Conservation (phyloP, 1,139 yeast genomes). For the Tardiomyces blankii region DNA sequence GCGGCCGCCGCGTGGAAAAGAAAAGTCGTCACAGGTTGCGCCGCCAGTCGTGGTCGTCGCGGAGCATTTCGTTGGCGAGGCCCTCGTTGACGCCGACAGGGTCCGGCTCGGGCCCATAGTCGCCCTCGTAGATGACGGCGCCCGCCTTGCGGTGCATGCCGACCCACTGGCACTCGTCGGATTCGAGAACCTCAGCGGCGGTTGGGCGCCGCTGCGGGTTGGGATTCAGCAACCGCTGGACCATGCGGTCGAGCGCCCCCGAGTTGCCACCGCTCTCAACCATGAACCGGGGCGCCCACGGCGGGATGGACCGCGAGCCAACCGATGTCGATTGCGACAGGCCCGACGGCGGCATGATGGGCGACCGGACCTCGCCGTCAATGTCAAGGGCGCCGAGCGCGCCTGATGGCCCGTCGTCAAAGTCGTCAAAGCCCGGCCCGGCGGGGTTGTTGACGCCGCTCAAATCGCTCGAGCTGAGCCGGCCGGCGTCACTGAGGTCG, state of each 20-base stretch:
- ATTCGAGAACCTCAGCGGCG: constrained; percentile 54
- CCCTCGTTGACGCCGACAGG: neutral
- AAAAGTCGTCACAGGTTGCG: neutral
- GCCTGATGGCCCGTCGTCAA: constrained; percentile 6
- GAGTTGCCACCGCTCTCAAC: constrained; percentile 62
- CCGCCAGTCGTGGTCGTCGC: neutral
- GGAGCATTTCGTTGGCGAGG: neutral
- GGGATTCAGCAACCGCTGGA: constrained; percentile 84
- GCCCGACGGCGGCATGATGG: neutral
- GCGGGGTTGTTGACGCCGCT: constrained; percentile 9
- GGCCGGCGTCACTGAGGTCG: constrained; percentile 91
- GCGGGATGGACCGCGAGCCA: constrained; percentile 25
- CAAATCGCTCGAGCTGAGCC: constrained; percentile 60
- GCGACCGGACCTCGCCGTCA: neutral
- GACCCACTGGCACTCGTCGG: constrained; percentile 67
- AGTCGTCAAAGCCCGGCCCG: constrained; percentile 21
- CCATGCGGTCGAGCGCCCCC: constrained; percentile 65
- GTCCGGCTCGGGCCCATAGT: constrained; percentile 70
- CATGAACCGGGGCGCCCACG: constrained; percentile 86
- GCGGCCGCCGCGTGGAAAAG: too few relatives aligned
- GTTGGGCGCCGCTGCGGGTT: constrained; percentile 75
- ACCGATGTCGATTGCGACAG: neutral
- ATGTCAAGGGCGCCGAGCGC: neutral
- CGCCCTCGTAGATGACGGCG: constrained; percentile 93
- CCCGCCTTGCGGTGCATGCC: constrained; percentile 85